A percentile compares a stretch with the other conserved stretches of the same genome.
phyloP scores from a whole-genome alignment of 495 filamentous ascomycete species.

The Sabuloglossum arenarium region DNA sequence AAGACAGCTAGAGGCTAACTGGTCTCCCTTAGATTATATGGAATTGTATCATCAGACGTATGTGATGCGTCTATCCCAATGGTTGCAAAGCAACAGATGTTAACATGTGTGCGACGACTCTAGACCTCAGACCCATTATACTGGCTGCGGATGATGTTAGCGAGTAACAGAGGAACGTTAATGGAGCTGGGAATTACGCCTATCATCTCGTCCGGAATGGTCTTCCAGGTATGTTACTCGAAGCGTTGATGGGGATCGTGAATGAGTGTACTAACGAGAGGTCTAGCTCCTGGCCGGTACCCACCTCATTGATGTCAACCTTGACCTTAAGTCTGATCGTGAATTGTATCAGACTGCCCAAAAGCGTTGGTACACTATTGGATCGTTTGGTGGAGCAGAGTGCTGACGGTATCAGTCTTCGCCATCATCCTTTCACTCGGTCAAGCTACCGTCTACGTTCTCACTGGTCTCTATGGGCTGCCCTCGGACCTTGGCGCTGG shows the following conservation, averaged over 20 bases:
- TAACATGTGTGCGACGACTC: neutral
- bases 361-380: conserved; percentile 33
- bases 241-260: neutral
- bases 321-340: conserved; percentile 97
- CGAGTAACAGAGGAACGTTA: conserved; percentile 92
- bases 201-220: conserved; percentile 99
- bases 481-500: conserved; percentile 91
- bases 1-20: conserved; percentile 3
- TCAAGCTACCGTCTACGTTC: conserved; percentile 88
- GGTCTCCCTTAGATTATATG: conserved; percentile 32
- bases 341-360: conserved; percentile 99
- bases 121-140: conserved; percentile 83
- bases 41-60: conserved; percentile 81
- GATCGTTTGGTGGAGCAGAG: neutral
- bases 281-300: conserved; percentile 78
- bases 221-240: conserved; percentile 57
- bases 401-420: conserved; percentile 32
- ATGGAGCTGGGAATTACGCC: conserved; percentile 99
- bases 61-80: conserved; percentile 4
- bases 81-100: neutral
- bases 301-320: conserved; percentile 98
- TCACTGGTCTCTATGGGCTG: conserved; percentile 93
- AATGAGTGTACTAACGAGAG: conserved; percentile 10
- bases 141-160: conserved; percentile 99
- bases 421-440: conserved; percentile 95